phyloP scores from a whole-genome alignment of 805 yeast species.

The Lachancea nothofagi region DNA sequence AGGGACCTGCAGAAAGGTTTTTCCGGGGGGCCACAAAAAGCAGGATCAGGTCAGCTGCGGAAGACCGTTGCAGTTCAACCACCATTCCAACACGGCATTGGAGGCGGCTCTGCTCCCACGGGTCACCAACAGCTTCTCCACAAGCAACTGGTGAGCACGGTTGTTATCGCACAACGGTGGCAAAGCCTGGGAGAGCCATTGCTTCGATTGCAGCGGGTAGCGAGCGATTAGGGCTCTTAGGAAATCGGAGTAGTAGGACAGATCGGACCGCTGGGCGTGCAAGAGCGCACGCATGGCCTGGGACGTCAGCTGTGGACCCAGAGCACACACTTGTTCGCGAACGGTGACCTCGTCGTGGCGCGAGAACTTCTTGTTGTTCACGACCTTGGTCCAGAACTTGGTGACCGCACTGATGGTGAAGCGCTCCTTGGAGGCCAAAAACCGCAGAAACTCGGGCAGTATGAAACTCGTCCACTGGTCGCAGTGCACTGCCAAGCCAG shows the following conservation, averaged over 20 bases:
- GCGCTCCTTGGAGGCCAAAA: conserved; percentile 41
- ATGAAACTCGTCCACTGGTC: conserved; percentile 24
- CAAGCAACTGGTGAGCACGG: conserved; percentile 38
- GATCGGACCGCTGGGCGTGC: conserved; percentile 50
- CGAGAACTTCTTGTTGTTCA: conserved; percentile 43
- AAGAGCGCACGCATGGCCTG: conserved; percentile 41
- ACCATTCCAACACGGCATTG: conserved; percentile 53
- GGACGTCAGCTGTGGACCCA: conserved; percentile 29
- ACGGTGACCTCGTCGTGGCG: conserved; percentile 37
- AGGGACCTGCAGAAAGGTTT: too few species aligned
- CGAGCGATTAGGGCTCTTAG: conserved; percentile 46
- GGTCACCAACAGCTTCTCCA: conserved; percentile 53
- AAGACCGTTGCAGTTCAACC: conserved; percentile 55
- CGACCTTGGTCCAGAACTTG: conserved; percentile 48
- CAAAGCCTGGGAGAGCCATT: conserved; percentile 39
- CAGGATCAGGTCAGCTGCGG: conserved; percentile 16
- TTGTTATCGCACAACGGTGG: conserved; percentile 28
- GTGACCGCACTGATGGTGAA: conserved; percentile 45
- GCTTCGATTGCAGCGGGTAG: conserved; percentile 43
- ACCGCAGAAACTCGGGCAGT: conserved; percentile 29
- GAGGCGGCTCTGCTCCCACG: conserved; percentile 62
- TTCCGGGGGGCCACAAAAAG: background rate
- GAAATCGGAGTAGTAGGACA: conserved; percentile 52
- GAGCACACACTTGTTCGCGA: conserved; percentile 22
- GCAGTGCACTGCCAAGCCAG: conserved; percentile 40